These are phyloP conservation scores for Tephrocybe sp. DNA, from an alignment of 768 basidiomycete species.

Conservation along the genomic window DNA sequence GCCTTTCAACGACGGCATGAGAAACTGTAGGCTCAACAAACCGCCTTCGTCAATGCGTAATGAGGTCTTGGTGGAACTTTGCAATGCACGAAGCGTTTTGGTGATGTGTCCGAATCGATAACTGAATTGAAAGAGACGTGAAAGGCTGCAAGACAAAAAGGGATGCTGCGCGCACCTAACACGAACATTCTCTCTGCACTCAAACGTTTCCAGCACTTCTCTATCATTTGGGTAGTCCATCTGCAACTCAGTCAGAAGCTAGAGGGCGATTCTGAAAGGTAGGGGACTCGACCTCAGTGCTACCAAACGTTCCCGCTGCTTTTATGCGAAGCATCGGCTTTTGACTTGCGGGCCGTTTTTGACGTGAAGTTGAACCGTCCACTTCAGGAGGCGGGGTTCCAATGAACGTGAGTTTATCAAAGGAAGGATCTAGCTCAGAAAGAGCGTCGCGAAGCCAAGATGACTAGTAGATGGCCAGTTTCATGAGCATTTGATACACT, in stretches of 20 bases:
- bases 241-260: conserved; percentile 34
- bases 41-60: conserved; percentile 84
- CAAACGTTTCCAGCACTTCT: conserved; percentile 89
- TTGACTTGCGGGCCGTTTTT: conserved; percentile 24
- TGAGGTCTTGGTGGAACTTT: conserved; percentile 85
- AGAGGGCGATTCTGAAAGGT: conserved; percentile 1
- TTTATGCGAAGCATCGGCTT: conserved; percentile 79
- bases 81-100: conserved; percentile 70
- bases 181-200: conserved; percentile 64
- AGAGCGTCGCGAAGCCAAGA: conserved; percentile 94
- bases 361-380: conserved; percentile 11
- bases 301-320: conserved; percentile 81
- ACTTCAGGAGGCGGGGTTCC: conserved; percentile 58
- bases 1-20: conserved; percentile 65
- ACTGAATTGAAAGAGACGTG: conserved; percentile 37
- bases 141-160: not conserved
- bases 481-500: not conserved
- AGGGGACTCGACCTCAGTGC: conserved; percentile 61
- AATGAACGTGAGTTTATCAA: conserved; percentile 81
- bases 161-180: conserved; percentile 68
- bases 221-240: conserved; percentile 96
- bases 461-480: conserved; percentile 42
- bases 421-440: conserved; percentile 87
- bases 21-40: conserved; percentile 83
- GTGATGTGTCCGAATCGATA: conserved; percentile 83